Base-by-base conservation (phyloP, 108 stramenopile species). In the Cylindrotheca closterium region DNA sequence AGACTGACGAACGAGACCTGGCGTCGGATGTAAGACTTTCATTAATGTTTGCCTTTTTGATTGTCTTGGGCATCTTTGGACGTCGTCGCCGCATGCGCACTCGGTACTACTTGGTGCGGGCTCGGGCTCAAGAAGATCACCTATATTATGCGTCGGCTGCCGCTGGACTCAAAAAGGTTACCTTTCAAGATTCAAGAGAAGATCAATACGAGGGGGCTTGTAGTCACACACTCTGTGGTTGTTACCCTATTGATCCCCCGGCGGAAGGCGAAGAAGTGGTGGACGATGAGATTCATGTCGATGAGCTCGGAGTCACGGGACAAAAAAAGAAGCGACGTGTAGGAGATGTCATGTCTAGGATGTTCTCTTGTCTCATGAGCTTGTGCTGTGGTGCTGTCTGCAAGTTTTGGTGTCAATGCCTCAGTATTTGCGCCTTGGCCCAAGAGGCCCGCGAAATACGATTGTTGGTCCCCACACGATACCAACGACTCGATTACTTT, bases 201-300 rank as follows among this genome's bases (percentile, higher is more conserved):
- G 84, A 86, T 63, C 78, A 89, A 55, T 91, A 85, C 64, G 87
- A 93, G 49, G 89, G 87, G n/a, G 92, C 87, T 3, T 93, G 92
- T 59, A 81, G 81, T 65, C 92, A 93, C 65, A 88, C 89, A 0
- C 67, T 93, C 0, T 87, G 81, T 59, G 92, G 92, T 22, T 93
- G 92, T 68, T 93, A 93, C 75, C 92, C 92, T 31, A 76, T 82
- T 8, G 92, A 93, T 70, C 75, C 58, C 48, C 63, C 83, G 8
- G 50, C 71, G 30, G 84, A 85, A 23, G 86, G 83, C n/a, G 84
- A 86, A 49, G 79, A 78, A 59, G 61, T 63, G 19, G 10, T 42
- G 37, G 85, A 86, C 18, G 81, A 87, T 5, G 71, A 84, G 4
- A 58, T 78, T 17, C 63, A 83, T 49, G 70, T 74, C 21, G 46